Percentiles rank a stretch among this genome's conserved stretches.
phyloP scores from a whole-genome alignment of 768 basidiomycete genomes.

The Mycena haematopus region DNA sequence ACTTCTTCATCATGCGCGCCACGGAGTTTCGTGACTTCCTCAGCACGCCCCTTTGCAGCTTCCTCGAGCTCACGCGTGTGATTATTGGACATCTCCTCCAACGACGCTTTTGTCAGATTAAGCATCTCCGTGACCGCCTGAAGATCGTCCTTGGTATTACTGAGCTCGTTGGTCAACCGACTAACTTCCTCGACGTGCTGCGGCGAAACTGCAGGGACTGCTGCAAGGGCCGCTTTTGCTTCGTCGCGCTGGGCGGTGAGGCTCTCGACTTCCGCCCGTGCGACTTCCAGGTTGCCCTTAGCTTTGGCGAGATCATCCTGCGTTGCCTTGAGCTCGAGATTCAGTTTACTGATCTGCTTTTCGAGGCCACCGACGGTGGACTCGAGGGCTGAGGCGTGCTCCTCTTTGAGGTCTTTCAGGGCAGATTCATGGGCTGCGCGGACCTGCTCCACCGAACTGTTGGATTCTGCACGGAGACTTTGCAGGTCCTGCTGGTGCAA shows the following conservation, averaged over 20 bases:
- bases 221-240: constrained; percentile 53
- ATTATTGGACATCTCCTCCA: constrained; percentile 71
- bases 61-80: constrained; percentile 80
- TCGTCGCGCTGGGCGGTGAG: constrained; percentile 72
- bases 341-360: constrained; percentile 67
- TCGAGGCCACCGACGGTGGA: constrained; percentile 60
- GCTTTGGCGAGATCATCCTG: constrained; percentile 83
- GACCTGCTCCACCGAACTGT: constrained; percentile 72
- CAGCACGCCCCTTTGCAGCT: constrained; percentile 69
- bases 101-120: constrained; percentile 70
- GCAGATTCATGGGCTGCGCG: constrained; percentile 64
- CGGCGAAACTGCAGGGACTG: constrained; percentile 44
- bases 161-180: constrained; percentile 63
- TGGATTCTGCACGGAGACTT: constrained; percentile 68
- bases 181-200: constrained; percentile 62
- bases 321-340: constrained; percentile 81
- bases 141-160: constrained; percentile 73
- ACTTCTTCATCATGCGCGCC: constrained; percentile 68
- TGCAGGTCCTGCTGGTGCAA: constrained; percentile 75
- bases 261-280: constrained; percentile 59
- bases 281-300: constrained; percentile 61
- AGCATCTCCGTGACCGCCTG: constrained; percentile 69
- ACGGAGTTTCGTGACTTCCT: constrained; percentile 71
- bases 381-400: constrained; percentile 67
- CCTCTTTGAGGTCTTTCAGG: constrained; percentile 65